Evolutionary conservation across 2,329 filamentous ascomycete genomes (phyloP).

Genomic region (Aspergillus sclerotialis): DNA sequence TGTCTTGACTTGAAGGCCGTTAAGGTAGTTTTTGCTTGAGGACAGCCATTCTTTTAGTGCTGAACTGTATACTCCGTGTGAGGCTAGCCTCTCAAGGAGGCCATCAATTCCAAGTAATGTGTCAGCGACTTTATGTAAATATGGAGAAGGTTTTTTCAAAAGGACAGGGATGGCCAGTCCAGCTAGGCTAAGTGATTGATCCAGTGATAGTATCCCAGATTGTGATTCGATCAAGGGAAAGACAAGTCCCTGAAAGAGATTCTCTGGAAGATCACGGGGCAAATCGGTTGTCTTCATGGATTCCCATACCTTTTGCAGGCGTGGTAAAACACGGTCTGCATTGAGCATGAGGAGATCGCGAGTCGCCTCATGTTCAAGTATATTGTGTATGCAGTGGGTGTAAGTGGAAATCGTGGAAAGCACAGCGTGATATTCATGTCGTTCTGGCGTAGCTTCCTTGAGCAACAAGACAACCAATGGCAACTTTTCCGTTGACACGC

Average conservation of each 20-base stretch:
- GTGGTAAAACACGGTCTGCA: slow-evolving; percentile 4
- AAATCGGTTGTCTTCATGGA: slow-evolving; percentile 4
- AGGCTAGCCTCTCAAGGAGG: slow-evolving; percentile 6
- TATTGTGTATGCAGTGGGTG: not conserved
- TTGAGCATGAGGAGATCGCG: not conserved
- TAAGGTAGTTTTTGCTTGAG: slow-evolving; percentile 4
- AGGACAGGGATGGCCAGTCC: slow-evolving; percentile 8
- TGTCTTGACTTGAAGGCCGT: not conserved
- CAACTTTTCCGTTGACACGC: too few relatives aligned
- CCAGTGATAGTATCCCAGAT: slow-evolving; percentile 2
- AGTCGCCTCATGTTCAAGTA: not conserved
- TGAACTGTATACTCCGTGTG: slow-evolving; percentile 4
- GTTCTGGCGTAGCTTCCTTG: not conserved
- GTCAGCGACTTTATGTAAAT: slow-evolving; percentile 2
- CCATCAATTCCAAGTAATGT: slow-evolving; percentile 1
- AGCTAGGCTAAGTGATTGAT: slow-evolving; percentile 4
- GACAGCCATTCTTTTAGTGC: slow-evolving; percentile 6
- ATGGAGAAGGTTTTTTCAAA: slow-evolving; percentile 1
- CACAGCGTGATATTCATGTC: not conserved
- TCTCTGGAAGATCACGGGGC: slow-evolving; percentile 2
- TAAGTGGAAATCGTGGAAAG: not conserved
- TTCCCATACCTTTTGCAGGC: slow-evolving; percentile 7
- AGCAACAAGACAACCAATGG: not conserved
- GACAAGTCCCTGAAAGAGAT: slow-evolving; percentile 6
- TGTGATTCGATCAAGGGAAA: slow-evolving; percentile 3